These are phyloP conservation scores for Dittrichia graveolens DNA, from an alignment of 129 eudicot species.

Conservation along the genomic window DNA sequence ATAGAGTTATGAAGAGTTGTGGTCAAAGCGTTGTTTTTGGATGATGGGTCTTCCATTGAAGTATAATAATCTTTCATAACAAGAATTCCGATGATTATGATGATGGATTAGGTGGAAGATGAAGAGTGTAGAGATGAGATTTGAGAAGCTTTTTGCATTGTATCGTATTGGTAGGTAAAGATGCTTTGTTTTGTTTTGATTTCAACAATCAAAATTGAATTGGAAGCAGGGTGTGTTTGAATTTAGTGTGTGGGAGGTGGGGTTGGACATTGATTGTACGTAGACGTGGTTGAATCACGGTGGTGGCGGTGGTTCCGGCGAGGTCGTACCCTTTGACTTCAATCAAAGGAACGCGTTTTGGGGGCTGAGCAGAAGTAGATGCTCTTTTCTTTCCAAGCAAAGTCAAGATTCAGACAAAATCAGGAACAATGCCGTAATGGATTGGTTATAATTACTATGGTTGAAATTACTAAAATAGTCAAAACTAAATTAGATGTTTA, in stretches of 20 bases:
- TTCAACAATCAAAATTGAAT: conserved; percentile 10
- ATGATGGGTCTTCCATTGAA: conserved; percentile 38
- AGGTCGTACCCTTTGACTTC: conserved; percentile 30
- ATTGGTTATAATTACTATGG: too few species aligned
- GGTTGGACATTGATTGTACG: conserved; percentile 33
- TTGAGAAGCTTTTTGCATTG: too few species aligned
- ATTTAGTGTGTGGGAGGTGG: conserved; percentile 21
- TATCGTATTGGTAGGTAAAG: conserved; percentile 22
- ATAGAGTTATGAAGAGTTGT: conserved; percentile 74
- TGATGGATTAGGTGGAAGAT: background rate
- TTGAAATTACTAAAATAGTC: too few species aligned
- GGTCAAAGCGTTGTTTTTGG: conserved; percentile 53
- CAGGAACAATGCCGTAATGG: too few species aligned
- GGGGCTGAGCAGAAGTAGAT: background rate
- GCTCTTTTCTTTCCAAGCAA: too few species aligned
- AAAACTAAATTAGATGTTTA: too few species aligned
- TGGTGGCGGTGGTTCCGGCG: background rate
- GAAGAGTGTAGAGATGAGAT: background rate
- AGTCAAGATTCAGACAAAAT: too few species aligned
- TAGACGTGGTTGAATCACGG: conserved; percentile 10
- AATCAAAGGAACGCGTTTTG: conserved; percentile 43
- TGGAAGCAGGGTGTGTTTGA: conserved; percentile 25
- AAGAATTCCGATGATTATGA: background rate
- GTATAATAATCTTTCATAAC: conserved; percentile 7
- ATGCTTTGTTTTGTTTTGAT: conserved; percentile 17